Conservation (phyloP, 2,329 filamentous ascomycete species). For the Colletotrichum zoysiae region DNA sequence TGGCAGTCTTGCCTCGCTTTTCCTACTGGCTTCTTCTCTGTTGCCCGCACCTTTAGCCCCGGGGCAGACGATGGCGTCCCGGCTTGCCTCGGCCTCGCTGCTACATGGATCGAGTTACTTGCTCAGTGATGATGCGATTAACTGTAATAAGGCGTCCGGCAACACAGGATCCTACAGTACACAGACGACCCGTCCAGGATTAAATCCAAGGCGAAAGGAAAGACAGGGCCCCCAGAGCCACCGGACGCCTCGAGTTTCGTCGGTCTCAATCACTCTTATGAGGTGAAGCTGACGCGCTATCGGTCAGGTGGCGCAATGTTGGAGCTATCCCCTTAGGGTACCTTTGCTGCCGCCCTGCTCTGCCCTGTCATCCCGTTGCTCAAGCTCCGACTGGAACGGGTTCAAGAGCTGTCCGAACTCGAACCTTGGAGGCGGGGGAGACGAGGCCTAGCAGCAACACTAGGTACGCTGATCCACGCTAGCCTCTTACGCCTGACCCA, state of each 20-base stretch:
- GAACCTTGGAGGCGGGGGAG: constrained; percentile 40
- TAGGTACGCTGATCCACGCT: constrained; percentile 41
- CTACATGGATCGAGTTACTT: constrained; percentile 25
- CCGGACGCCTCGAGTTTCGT: constrained; percentile 1
- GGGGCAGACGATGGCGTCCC: constrained; percentile 17
- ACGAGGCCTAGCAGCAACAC: constrained; percentile 40
- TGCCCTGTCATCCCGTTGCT: constrained; percentile 11
- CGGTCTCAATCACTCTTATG: constrained; percentile 8
- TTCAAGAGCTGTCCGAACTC: constrained; percentile 34
- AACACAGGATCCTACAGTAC: constrained; percentile 1
- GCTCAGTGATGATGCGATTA: constrained; percentile 33
- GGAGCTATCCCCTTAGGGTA: constrained; percentile 19
- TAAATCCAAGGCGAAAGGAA: constrained; percentile 33
- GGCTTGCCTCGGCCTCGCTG: constrained; percentile 12
- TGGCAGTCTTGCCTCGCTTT: neutral
- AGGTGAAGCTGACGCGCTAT: constrained; percentile 24
- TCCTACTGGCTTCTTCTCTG: neutral
- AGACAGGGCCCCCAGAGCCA: constrained; percentile 28
- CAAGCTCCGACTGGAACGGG: constrained; percentile 16
- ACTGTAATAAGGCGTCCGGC: constrained; percentile 27
- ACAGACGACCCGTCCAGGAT: constrained; percentile 17
- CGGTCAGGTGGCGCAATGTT: constrained; percentile 19
- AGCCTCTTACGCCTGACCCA: constrained; percentile 36
- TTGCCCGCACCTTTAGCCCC: constrained; percentile 7
- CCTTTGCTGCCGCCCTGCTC: constrained; percentile 18